Percentiles rank a stretch among this genome's conserved stretches.
These are phyloP conservation scores for Thelonectria discophora DNA, from an alignment of 2,329 filamentous ascomycete genomes.

Conservation along the genomic window DNA sequence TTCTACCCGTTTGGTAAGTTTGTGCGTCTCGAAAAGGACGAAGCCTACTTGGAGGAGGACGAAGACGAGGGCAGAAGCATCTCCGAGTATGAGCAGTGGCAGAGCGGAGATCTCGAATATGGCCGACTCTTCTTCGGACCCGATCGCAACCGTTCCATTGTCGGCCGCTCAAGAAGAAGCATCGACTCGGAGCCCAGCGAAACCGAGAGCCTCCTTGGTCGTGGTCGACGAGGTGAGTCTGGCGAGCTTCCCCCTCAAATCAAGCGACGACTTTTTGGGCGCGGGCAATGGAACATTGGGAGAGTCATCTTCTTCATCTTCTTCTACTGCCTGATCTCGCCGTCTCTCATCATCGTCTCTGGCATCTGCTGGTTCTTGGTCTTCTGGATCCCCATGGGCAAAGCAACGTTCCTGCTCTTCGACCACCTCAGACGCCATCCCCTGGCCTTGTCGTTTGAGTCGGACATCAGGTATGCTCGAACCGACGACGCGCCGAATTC, in stretches of 20 bases:
- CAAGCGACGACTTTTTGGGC: conserved; percentile 91
- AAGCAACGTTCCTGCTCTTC: conserved; percentile 88
- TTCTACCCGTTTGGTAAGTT: conserved; percentile 98
- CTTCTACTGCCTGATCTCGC: conserved; percentile 93
- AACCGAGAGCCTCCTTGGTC: conserved; percentile 86
- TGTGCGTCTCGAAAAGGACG: conserved; percentile 91
- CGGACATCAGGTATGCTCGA: conserved; percentile 79
- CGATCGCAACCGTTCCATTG: conserved; percentile 76
- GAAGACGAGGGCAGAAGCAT: conserved; percentile 96
- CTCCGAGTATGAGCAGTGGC: conserved; percentile 99
- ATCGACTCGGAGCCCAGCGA: conserved; percentile 86
- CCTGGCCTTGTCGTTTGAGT: conserved; percentile 91
- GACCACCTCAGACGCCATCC: conserved; percentile 93
- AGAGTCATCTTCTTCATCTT: conserved; percentile 95
- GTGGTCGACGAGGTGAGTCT: conserved; percentile 61
- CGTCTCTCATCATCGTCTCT: conserved; percentile 85
- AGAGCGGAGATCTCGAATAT: conserved; percentile 95
- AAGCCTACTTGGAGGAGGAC: conserved; percentile 93
- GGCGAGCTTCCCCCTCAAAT: conserved; percentile 51
- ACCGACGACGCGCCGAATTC: conserved; percentile 76
- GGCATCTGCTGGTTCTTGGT: conserved; percentile 94
- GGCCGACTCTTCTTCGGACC: conserved; percentile 96
- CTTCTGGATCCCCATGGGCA: conserved; percentile 98
- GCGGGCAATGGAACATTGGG: conserved; percentile 94
- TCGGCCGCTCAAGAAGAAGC: conserved; percentile 87